Evolutionary conservation across 768 basidiomycete genomes (phyloP).

Genomic region (Candolleomyces eurysporus): DNA sequence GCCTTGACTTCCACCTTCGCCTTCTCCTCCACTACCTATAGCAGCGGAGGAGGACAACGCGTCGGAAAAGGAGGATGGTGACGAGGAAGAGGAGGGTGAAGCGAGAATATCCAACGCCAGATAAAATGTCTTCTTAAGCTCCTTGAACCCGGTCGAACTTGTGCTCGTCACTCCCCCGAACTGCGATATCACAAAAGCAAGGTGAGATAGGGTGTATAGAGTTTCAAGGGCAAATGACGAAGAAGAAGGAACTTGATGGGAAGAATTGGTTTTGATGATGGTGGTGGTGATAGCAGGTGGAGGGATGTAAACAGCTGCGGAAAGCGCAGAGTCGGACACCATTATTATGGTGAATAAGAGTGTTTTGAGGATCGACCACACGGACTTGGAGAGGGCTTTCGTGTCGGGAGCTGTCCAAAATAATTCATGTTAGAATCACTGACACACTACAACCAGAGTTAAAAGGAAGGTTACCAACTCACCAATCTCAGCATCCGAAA

Average conservation of each 20-base stretch:
- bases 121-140: slow-evolving; percentile 75
- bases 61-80: too few relatives aligned
- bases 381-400: slow-evolving; percentile 41
- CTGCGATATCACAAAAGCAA: slow-evolving; percentile 76
- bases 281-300: slow-evolving; percentile 29
- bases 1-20: not conserved
- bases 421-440: slow-evolving; percentile 4
- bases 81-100: too few relatives aligned
- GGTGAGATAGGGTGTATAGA: slow-evolving; percentile 57
- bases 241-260: too few relatives aligned
- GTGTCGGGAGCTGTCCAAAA: slow-evolving; percentile 39
- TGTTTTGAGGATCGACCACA: slow-evolving; percentile 73
- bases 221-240: slow-evolving; percentile 45
- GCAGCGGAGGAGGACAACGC: too few relatives aligned
- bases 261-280: slow-evolving; percentile 31
- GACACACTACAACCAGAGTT: not conserved
- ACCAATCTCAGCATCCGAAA: slow-evolving; percentile 33
- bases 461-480: slow-evolving; percentile 4
- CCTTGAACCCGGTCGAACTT: slow-evolving; percentile 54
- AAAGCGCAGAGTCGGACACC: slow-evolving; percentile 62
- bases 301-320: slow-evolving; percentile 50
- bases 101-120: slow-evolving; percentile 69
- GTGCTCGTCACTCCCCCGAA: slow-evolving; percentile 72
- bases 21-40: too few relatives aligned
- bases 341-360: slow-evolving; percentile 72